Base-by-base conservation (phyloP, 139 green algal species). In the Diplosphaera chodatii region DNA sequence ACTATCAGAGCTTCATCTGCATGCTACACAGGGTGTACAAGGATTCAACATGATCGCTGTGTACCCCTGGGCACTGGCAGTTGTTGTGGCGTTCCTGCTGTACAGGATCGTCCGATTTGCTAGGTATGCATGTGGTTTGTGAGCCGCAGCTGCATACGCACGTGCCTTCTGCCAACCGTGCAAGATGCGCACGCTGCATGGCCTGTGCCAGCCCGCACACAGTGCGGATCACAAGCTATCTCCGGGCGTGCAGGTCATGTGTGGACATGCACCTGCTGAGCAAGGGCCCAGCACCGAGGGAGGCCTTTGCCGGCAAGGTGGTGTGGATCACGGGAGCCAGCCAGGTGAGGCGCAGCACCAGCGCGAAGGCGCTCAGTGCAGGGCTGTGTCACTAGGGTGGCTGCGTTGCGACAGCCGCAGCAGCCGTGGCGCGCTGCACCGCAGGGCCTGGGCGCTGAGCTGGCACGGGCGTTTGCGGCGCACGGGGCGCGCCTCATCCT, bases 271-370 rank as follows among this genome's bases (percentile, higher is more conserved):
- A 55, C 4, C 73, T 90, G 67, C 71, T 85, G 31, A 69, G 75
- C 40, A 82, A 74, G 23, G 55, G 63, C 0, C 30, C 28, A 1
- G 76, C 78, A 8, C 83, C 76, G 1, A 16, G 32, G 4, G 27
- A 68, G 3, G 78, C 78, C 10, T 90, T 90, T 55, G 30, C 71
- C 18, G 86, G 82, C 37, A 91, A 93, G 71, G 86, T 95, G 3
- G 74, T 96, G 1, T 96, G 90, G 90, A 85, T 94, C 30, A 92
- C 90, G 2, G 90, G 90, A 27, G 88, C 88, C 15, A 87, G 76
- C 71, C 85, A 93, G 78, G 78, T 78, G 37, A 48, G 10, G 37
- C 37, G 10, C 37, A 48, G 8, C 37, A 48, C 8, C 6, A 10
- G 10, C 37, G 6, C 37, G 8, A 48, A 20, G n/a, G n/a, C n/a